Conservation (phyloP, 1,139 yeast species). For the Hyphopichia khmerensis region DNA sequence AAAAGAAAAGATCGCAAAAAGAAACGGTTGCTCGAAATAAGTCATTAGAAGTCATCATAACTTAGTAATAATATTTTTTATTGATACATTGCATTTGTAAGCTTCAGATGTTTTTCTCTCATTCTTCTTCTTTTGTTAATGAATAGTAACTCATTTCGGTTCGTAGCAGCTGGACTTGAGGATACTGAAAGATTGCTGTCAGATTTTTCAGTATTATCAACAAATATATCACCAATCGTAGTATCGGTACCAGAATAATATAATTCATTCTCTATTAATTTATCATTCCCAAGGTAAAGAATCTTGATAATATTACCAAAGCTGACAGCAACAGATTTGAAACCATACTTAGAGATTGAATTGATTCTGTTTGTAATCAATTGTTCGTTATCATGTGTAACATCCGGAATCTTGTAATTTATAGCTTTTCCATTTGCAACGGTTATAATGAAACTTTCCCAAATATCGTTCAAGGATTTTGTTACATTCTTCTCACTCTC, state of each 20-base stretch:
- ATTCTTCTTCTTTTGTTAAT: constrained; percentile 49
- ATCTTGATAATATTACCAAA: constrained; percentile 73
- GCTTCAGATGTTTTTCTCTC: constrained; percentile 23
- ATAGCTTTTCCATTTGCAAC: constrained; percentile 61
- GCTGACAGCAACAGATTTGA: constrained; percentile 70
- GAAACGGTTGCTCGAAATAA: no score
- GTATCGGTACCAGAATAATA: constrained; percentile 36
- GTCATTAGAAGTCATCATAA: no score
- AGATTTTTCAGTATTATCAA: constrained; percentile 12
- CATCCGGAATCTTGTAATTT: constrained; percentile 50
- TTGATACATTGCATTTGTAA: not conserved
- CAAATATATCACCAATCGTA: constrained; percentile 22
- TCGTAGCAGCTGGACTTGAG: not conserved
- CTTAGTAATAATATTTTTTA: no score
- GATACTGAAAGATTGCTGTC: not conserved
- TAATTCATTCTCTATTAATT: constrained; percentile 41
- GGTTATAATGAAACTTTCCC: constrained; percentile 82
- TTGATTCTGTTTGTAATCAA: constrained; percentile 42
- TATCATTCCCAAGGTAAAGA: constrained; percentile 66
- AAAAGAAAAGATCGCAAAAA: not conserved
- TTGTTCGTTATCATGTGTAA: constrained; percentile 21
- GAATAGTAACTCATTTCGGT: constrained; percentile 39
- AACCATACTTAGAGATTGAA: constrained; percentile 63
- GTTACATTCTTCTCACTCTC: not conserved
- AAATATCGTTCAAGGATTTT: constrained; percentile 30